Conservation (phyloP, 192 early-diverging fungal genomes). For the Backusella circina region DNA sequence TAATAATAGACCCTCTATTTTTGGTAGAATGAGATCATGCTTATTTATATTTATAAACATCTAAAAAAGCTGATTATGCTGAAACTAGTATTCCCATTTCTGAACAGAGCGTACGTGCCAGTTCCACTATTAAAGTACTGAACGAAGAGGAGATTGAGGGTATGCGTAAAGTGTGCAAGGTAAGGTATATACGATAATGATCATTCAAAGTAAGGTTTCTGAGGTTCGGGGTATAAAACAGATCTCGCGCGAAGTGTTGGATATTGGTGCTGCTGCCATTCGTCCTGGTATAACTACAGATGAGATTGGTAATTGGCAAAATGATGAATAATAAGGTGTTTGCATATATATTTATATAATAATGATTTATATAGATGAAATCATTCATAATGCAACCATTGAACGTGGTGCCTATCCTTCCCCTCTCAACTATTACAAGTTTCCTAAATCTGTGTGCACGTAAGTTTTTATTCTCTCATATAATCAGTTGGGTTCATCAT, state of each 20-base stretch:
- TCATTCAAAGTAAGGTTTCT: not conserved
- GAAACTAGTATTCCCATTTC: constrained; percentile 51
- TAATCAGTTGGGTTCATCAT: not conserved
- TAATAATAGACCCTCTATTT: no score
- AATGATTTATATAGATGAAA: constrained; percentile 54
- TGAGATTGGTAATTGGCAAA: constrained; percentile 59
- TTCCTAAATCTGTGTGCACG: constrained; percentile 95
- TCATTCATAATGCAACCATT: constrained; percentile 93
- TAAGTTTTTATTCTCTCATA: constrained; percentile 21
- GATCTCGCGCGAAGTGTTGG: constrained; percentile 86
- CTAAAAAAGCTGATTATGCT: constrained; percentile 69
- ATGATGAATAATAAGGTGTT: no score
- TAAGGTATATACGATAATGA: constrained; percentile 27
- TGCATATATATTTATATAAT: no score
- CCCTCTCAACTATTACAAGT: constrained; percentile 95
- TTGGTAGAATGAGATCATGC: not conserved
- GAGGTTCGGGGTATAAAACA: constrained; percentile 22
- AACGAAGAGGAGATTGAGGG: constrained; percentile 68
- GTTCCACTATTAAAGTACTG: constrained; percentile 66
- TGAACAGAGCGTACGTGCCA: constrained; percentile 66
- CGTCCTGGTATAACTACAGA: constrained; percentile 90
- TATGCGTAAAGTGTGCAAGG: constrained; percentile 77
- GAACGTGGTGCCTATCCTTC: constrained; percentile 95
- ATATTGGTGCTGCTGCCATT: constrained; percentile 77
- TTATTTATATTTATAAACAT: not conserved